Percentiles rank a stretch among this genome's conserved stretches.
Conservation (phyloP, 345 rosid species). For the Durio zibethinus region DNA sequence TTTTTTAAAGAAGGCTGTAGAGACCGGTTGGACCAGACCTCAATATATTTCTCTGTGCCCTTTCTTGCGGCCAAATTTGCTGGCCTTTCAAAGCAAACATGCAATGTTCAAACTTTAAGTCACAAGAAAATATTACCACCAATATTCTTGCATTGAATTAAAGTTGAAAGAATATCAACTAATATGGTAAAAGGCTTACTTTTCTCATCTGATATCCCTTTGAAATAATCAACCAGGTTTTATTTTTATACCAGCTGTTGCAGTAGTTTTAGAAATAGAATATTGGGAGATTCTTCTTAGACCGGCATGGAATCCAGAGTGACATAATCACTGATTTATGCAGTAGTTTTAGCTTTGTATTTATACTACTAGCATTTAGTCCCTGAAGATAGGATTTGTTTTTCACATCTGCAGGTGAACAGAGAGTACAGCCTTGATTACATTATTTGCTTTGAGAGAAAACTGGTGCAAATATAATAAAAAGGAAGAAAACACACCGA, state of each 20-base stretch:
- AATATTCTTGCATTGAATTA: neutral
- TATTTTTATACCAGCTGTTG: neutral
- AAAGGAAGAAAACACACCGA: neutral
- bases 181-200: neutral
- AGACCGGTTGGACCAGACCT: neutral
- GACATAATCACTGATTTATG: neutral
- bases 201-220: neutral
- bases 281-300: neutral
- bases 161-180: no score
- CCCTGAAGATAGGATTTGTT: neutral
- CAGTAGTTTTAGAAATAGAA: neutral
- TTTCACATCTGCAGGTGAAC: neutral
- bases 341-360: neutral
- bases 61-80: neutral
- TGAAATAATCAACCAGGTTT: neutral
- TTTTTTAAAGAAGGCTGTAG: no score
- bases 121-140: neutral
- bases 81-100: neutral
- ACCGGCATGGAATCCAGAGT: neutral
- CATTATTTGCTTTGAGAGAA: neutral
- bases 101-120: neutral
- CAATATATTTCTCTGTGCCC: neutral
- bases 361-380: neutral
- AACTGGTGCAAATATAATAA: constrained; percentile 7
- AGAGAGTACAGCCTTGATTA: neutral